A percentile compares a stretch with the other conserved stretches of the same genome.
These are phyloP conservation scores for Chenopodium formosanum DNA, from an alignment of 148 eudicot genomes.

Conservation along the genomic window DNA sequence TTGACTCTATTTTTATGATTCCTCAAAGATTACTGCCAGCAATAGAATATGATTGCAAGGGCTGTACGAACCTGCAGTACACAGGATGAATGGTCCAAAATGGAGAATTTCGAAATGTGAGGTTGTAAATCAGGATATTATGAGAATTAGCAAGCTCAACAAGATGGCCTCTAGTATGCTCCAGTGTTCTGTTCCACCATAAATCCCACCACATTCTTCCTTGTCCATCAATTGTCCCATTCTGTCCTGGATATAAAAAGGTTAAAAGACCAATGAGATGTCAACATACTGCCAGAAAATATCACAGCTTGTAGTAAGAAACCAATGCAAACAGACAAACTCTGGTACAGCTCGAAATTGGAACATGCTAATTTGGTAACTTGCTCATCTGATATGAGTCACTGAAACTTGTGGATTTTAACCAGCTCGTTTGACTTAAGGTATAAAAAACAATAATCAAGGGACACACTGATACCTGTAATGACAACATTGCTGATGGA, in stretches of 20 bases:
- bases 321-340: not conserved
- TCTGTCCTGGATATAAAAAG: conserved; percentile 49
- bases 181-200: conserved; percentile 97
- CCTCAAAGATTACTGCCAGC: not conserved
- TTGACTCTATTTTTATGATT: too few species aligned
- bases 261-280: conserved; percentile 25
- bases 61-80: conserved; percentile 71
- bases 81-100: conserved; percentile 99
- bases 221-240: conserved; percentile 92
- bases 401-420: not conserved
- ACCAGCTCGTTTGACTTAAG: not conserved
- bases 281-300: not conserved
- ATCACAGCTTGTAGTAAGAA: not conserved
- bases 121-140: conserved; percentile 83
- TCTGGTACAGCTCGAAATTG: not conserved
- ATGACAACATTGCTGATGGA: conserved; percentile 70
- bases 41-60: not conserved
- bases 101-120: conserved; percentile 89
- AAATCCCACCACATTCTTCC: conserved; percentile 99
- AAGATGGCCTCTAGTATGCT: conserved; percentile 95
- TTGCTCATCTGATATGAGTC: not conserved
- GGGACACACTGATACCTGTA: conserved; percentile 54
- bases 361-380: not conserved
- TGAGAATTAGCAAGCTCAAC: conserved; percentile 78
- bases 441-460: not conserved